These are phyloP conservation scores for Mayamaea pseudoterrestris DNA, from an alignment of 108 stramenopile genomes.

Conservation along the genomic window DNA sequence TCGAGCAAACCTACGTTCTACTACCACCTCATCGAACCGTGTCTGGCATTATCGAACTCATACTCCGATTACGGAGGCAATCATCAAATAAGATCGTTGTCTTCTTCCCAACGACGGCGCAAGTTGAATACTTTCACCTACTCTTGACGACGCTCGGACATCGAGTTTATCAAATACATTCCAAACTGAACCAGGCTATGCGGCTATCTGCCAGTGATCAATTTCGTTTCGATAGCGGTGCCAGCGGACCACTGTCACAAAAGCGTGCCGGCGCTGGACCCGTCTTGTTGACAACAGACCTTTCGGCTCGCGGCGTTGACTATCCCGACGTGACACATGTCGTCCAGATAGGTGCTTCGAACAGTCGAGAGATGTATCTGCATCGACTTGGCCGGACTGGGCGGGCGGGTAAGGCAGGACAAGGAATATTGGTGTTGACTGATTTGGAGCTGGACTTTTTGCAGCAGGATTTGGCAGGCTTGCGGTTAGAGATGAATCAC, in stretches of 20 bases:
- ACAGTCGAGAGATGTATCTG: conserved; percentile 75
- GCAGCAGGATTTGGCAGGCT: background rate
- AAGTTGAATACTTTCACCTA: conserved; percentile 10
- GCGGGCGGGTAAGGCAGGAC: conserved; percentile 67
- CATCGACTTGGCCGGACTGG: conserved; percentile 96
- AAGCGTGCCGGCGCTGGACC: too few relatives aligned
- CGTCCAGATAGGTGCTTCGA: conserved; percentile 58
- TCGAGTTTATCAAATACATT: too few relatives aligned
- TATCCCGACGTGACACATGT: conserved; percentile 43
- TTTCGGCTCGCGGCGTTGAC: conserved; percentile 87
- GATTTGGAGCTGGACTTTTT: background rate
- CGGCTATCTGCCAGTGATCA: too few relatives aligned
- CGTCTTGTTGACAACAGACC: conserved; percentile 89
- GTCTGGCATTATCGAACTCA: conserved; percentile 28
- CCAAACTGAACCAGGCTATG: too few relatives aligned
- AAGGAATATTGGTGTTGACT: conserved; percentile 40
- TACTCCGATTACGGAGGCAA: conserved; percentile 34
- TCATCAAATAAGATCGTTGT: conserved; percentile 50
- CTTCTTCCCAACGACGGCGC: conserved; percentile 76
- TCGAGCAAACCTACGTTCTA: conserved; percentile 33
- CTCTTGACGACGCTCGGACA: conserved; percentile 23
- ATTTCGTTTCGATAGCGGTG: too few relatives aligned
- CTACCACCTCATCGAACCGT: conserved; percentile 31
- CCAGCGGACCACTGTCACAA: too few relatives aligned
- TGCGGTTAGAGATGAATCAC: background rate